phyloP scores from a whole-genome alignment of 2,329 filamentous ascomycete species.

The Monosporascus sp. region DNA sequence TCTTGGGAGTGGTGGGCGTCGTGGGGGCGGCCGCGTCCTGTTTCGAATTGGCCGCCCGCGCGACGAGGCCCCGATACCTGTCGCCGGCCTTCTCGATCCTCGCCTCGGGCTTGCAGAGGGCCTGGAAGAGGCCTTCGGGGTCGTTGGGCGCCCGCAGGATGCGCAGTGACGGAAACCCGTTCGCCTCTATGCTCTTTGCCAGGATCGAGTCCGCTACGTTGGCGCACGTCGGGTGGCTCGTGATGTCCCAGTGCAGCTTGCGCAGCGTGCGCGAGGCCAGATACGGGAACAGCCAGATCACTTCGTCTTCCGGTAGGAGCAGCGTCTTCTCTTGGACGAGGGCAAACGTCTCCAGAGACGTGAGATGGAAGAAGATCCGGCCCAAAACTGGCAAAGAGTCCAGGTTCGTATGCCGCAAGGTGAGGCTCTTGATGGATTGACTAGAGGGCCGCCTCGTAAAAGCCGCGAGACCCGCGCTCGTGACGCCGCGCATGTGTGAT shows the following conservation, averaged over 20 bases:
- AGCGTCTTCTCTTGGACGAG: constrained; percentile 52
- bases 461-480: constrained; percentile 48
- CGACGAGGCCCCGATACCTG: constrained; percentile 34
- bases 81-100: constrained; percentile 48
- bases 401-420: constrained; percentile 51
- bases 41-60: neutral
- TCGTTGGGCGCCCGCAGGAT: constrained; percentile 62
- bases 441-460: constrained; percentile 48
- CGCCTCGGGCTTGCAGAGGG: constrained; percentile 59
- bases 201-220: constrained; percentile 56
- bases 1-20: constrained; percentile 23
- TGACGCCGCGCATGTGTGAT: constrained; percentile 50
- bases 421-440: constrained; percentile 41
- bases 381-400: constrained; percentile 52
- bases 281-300: constrained; percentile 60
- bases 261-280: constrained; percentile 50
- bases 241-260: constrained; percentile 61
- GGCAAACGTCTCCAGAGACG: constrained; percentile 42
- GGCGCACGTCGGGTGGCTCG: constrained; percentile 38
- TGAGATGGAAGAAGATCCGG: constrained; percentile 53
- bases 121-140: constrained; percentile 63
- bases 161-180: constrained; percentile 58
- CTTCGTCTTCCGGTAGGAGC: constrained; percentile 47
- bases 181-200: constrained; percentile 54
- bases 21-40: constrained; percentile 27